Percentiles rank a stretch among this genome's conserved stretches.
phyloP scores from a whole-genome alignment of 1,284 basidiomycete species.

The Agroathelia rolfsii region DNA sequence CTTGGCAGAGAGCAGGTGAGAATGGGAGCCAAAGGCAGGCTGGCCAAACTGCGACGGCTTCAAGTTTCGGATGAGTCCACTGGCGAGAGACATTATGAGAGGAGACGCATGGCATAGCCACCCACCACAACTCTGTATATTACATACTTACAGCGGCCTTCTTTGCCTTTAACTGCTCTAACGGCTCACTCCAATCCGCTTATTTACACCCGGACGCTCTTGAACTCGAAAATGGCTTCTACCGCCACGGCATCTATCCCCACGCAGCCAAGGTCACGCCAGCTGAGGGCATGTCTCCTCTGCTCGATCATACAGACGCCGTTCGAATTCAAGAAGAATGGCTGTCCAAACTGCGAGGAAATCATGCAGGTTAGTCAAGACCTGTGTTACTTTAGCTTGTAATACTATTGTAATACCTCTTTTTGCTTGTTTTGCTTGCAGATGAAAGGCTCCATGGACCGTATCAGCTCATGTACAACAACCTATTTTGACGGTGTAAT shows the following conservation, averaged over 20 bases:
- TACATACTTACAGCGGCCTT: too few relatives aligned
- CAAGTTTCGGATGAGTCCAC: too few relatives aligned
- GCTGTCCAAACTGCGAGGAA: slow-evolving; percentile 97
- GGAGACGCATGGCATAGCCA: too few relatives aligned
- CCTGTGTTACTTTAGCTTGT: background rate
- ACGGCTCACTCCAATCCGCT: too few relatives aligned
- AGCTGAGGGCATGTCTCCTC: slow-evolving; percentile 83
- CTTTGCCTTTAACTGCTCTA: too few relatives aligned
- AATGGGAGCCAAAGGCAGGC: slow-evolving; percentile 67
- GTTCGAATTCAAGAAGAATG: slow-evolving; percentile 74
- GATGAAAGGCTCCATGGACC: slow-evolving; percentile 85
- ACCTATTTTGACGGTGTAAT: slow-evolving; percentile 91
- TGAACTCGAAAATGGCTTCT: too few relatives aligned
- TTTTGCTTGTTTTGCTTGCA: slow-evolving; percentile 30
- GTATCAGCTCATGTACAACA: slow-evolving; percentile 85
- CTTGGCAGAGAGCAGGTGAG: slow-evolving; percentile 68
- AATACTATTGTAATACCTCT: background rate
- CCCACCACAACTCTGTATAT: too few relatives aligned
- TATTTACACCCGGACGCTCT: too few relatives aligned
- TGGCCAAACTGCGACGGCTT: slow-evolving; percentile 73
- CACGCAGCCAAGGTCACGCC: slow-evolving; percentile 50
- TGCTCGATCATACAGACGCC: slow-evolving; percentile 87
- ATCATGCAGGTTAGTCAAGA: slow-evolving; percentile 66
- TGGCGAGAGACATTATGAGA: too few relatives aligned
- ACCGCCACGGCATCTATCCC: slow-evolving; percentile 39